Base-by-base conservation (phyloP, 768 basidiomycete species). In the Psilocybe azurescens region DNA sequence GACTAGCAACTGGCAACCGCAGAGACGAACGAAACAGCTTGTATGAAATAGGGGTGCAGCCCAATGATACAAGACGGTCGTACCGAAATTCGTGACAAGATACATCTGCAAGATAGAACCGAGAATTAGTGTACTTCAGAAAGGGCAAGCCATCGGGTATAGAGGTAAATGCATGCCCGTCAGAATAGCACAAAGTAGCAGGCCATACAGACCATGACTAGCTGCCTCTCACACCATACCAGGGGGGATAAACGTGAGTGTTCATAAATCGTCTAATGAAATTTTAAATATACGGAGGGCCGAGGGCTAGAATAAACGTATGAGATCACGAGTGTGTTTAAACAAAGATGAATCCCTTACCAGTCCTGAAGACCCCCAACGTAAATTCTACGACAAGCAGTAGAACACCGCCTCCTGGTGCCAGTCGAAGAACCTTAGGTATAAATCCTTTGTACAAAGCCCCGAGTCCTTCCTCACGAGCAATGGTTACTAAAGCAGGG, bases 361-460 rank as follows among this genome's bases (percentile, higher is more conserved):
- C 84, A 69, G 87, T 80, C 65, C 94, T 86, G 75, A 96, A 94
- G 59, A 91, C 69, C 18, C 83, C 87, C 41, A 95, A 75, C 2
- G 92, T 94, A 63, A 92, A 88, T 74, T 95, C 94, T 16, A 96
- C 94, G n/a, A 96, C 96, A 36, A 99, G 84, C 30, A 99, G 79
- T 32, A 99, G 76, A 11, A 99, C 90, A 73, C 97, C 97, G 54
- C 97, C 97, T 48, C 97, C 97, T 0, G 97, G 97, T 11, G 96
- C 97, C 28, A 99, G 84, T 66, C 97, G 86, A 47, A 99, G 83
- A 3, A 97, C 95, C 75, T 99, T 99, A 30, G 97, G 97, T 14
- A 92, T 81, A 75, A 98, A 99, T 36, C 97, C 95, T 73, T 96
- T 96, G 83, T 97, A 97, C 39, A 97, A 80, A 3, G 95, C 94